Percentiles rank a stretch among this genome's conserved stretches.
Evolutionary conservation across 495 filamentous ascomycete genomes (phyloP).

Genomic region (Neurospora sp.): DNA sequence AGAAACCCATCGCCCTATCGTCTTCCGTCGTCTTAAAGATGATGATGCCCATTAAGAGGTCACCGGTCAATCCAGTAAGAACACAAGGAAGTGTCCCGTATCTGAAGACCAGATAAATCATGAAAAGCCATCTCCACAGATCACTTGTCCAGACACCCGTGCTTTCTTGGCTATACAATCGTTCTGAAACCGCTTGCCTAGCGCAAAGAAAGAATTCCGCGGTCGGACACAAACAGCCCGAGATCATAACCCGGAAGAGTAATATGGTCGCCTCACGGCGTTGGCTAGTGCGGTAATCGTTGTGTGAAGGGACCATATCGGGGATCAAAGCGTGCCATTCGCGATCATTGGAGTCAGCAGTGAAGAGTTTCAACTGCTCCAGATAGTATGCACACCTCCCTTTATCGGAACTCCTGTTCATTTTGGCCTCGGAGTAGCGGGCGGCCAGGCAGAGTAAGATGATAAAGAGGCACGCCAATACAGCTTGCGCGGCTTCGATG

Average conservation of each 20-base stretch:
- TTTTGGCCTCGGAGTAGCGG: background rate
- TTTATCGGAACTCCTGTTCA: background rate
- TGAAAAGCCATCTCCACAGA: background rate
- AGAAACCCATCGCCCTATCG: background rate
- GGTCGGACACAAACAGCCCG: background rate
- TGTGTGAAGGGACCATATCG: background rate
- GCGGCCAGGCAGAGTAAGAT: background rate
- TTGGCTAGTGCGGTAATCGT: background rate
- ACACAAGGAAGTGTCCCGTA: background rate
- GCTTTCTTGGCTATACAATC: background rate
- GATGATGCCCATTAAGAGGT: too few species aligned
- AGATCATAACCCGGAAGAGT: background rate
- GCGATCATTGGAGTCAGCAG: too few species aligned
- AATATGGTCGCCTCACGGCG: background rate
- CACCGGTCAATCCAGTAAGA: background rate
- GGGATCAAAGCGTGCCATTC: background rate
- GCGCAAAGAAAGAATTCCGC: background rate
- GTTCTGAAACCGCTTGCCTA: background rate
- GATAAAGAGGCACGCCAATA: background rate
- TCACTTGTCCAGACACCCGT: rapidly evolving
- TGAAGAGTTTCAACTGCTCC: background rate
- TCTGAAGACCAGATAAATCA: background rate
- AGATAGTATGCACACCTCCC: background rate
- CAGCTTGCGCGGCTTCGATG: background rate
- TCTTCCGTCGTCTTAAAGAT: too few species aligned